Percentiles rank a stretch among this genome's conserved stretches.
These are phyloP conservation scores for Malassezia psittaci DNA, from an alignment of 1,284 basidiomycete genomes.

Conservation along the genomic window DNA sequence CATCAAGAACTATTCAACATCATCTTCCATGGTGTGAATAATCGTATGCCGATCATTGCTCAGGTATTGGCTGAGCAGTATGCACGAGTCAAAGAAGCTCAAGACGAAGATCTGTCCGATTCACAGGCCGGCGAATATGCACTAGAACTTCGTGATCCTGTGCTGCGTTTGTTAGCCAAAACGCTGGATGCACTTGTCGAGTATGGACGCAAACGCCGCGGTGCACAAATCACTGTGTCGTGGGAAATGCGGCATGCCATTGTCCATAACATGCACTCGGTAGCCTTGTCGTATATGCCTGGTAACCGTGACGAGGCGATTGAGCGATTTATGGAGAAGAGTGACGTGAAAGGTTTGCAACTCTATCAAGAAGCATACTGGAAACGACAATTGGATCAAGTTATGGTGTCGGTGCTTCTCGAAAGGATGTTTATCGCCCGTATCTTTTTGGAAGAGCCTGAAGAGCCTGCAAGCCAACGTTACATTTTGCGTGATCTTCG, in stretches of 20 bases:
- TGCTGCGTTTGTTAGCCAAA: conserved; percentile 9
- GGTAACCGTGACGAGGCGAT: conserved; percentile 10
- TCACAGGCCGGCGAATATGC: not conserved
- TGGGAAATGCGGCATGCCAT: conserved; percentile 10
- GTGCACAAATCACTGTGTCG: conserved; percentile 15
- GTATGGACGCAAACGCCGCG: conserved; percentile 18
- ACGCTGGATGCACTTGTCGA: conserved; percentile 13
- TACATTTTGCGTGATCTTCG: conserved; percentile 9
- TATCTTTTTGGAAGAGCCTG: conserved; percentile 17
- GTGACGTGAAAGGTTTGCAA: conserved; percentile 3
- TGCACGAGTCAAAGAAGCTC: not conserved
- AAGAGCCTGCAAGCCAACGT: conserved; percentile 15
- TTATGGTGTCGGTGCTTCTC: conserved; percentile 13
- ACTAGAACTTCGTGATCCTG: conserved; percentile 13
- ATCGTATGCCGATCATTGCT: conserved; percentile 14
- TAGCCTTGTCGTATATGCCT: conserved; percentile 14
- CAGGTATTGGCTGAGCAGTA: conserved; percentile 14
- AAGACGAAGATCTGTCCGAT: not conserved
- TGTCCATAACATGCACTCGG: conserved; percentile 10
- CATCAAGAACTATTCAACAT: conserved; percentile 12
- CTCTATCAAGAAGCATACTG: conserved; percentile 15
- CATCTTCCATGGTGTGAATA: conserved; percentile 16
- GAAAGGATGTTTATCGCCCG: conserved; percentile 18
- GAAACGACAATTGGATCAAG: conserved; percentile 15
- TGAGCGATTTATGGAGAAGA: conserved; percentile 13